Evolutionary conservation across 345 rosid genomes (phyloP).

Genomic region (Aquilaria malaccensis): DNA sequence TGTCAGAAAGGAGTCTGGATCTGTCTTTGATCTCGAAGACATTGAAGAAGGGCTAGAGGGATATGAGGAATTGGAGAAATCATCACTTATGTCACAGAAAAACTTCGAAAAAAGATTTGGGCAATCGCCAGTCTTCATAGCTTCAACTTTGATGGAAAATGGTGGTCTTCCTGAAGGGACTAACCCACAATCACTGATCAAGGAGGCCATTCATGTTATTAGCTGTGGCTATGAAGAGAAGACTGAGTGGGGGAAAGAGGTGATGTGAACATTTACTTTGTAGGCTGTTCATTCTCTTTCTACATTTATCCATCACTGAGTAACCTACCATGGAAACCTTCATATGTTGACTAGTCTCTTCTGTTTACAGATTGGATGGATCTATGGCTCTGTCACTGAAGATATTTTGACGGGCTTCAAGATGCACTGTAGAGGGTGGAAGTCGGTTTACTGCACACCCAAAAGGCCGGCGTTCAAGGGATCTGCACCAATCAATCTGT

Average conservation of each 20-base stretch:
- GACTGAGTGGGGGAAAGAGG: slow-evolving; percentile 99
- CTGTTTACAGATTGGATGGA: slow-evolving; percentile 80
- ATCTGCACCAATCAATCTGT: slow-evolving; percentile 91
- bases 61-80: slow-evolving; percentile 80
- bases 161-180: slow-evolving; percentile 97
- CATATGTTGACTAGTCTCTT: not conserved
- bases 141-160: slow-evolving; percentile 89
- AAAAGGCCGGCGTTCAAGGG: slow-evolving; percentile 86
- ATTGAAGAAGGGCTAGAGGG: slow-evolving; percentile 99
- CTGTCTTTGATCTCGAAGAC: slow-evolving; percentile 73
- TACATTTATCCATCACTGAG: not conserved
- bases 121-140: slow-evolving; percentile 83
- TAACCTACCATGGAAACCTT: not conserved
- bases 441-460: slow-evolving; percentile 79
- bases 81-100: slow-evolving; percentile 93
- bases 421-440: slow-evolving; percentile 99
- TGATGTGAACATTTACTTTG: slow-evolving; percentile 13
- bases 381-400: slow-evolving; percentile 88
- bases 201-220: slow-evolving; percentile 96
- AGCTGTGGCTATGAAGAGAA: slow-evolving; percentile 93
- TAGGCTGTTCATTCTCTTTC: not conserved
- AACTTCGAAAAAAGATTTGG: slow-evolving; percentile 93
- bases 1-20: slow-evolving; percentile 46
- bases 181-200: slow-evolving; percentile 56
- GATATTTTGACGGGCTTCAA: slow-evolving; percentile 87